Conservation (phyloP, 768 basidiomycete species). For the Pseudohyphozyma bogoriensis region DNA sequence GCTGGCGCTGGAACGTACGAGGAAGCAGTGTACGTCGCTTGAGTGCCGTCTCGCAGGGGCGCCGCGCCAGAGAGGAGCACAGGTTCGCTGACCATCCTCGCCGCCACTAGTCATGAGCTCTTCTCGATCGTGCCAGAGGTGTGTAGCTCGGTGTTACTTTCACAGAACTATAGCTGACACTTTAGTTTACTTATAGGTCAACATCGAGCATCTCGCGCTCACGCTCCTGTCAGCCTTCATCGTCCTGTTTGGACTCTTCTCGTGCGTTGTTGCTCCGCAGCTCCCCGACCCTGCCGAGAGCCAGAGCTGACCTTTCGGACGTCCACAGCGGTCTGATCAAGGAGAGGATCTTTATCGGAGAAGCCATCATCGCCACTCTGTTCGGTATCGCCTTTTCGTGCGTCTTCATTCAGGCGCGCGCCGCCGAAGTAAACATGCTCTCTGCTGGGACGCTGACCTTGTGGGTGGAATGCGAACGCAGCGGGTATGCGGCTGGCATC, state of each 20-base stretch:
- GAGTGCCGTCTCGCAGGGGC: too few species aligned
- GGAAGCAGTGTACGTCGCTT: too few species aligned
- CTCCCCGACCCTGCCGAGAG: neutral
- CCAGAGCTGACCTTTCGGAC: neutral
- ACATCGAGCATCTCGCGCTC: conserved; percentile 26
- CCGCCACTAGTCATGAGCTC: neutral
- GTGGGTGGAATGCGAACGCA: conserved; percentile 21
- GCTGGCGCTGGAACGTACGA: too few species aligned
- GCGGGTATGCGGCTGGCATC: conserved; percentile 31
- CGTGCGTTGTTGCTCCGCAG: conserved; percentile 11
- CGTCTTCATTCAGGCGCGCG: neutral
- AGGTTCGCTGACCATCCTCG: neutral
- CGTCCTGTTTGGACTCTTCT: conserved; percentile 30
- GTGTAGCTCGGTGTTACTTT: neutral
- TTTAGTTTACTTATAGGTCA: conserved; percentile 18
- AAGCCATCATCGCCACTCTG: conserved; percentile 89
- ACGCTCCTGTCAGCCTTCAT: conserved; percentile 23
- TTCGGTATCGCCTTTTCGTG: conserved; percentile 55
- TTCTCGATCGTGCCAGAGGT: neutral
- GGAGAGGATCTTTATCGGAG: conserved; percentile 86
- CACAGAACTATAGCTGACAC: neutral
- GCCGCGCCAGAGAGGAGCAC: too few species aligned
- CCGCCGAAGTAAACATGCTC: neutral
- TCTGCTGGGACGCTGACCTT: neutral
- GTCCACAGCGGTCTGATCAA: conserved; percentile 52